Evolutionary conservation across 2,329 filamentous ascomycete species (phyloP).

Genomic region (Pestalotiopsis sp.): DNA sequence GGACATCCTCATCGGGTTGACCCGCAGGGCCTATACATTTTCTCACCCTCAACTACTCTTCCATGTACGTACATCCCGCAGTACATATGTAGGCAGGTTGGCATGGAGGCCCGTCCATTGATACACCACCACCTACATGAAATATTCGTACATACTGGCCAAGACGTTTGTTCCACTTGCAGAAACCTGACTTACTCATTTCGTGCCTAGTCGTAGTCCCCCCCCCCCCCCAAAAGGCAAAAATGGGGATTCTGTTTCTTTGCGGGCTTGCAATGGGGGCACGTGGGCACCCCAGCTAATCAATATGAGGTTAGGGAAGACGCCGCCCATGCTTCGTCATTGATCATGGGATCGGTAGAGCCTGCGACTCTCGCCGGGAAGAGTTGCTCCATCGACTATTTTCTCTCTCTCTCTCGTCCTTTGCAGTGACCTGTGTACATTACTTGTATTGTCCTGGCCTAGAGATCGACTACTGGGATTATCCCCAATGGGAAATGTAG

Average conservation of each 20-base stretch:
- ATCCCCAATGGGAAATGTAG: not conserved
- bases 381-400: not conserved
- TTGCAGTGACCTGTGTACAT: not conserved
- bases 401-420: not conserved
- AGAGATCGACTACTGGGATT: not conserved
- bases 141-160: not conserved
- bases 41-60: too few species aligned
- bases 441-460: not conserved
- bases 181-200: not conserved
- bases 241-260: not conserved
- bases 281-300: constrained; percentile 8
- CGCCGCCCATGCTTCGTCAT: not conserved
- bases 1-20: too few species aligned
- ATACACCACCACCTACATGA: not conserved
- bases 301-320: constrained; percentile 5
- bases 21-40: too few species aligned
- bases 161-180: constrained; percentile 2
- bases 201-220: not conserved
- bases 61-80: too few species aligned
- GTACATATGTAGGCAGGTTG: too few species aligned
- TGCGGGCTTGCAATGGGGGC: not conserved
- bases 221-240: not conserved
- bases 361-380: not conserved
- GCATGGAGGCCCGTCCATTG: too few species aligned
- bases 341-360: constrained; percentile 13